Base-by-base conservation (phyloP, 345 rosid species). In the Gossypium thurberi region DNA sequence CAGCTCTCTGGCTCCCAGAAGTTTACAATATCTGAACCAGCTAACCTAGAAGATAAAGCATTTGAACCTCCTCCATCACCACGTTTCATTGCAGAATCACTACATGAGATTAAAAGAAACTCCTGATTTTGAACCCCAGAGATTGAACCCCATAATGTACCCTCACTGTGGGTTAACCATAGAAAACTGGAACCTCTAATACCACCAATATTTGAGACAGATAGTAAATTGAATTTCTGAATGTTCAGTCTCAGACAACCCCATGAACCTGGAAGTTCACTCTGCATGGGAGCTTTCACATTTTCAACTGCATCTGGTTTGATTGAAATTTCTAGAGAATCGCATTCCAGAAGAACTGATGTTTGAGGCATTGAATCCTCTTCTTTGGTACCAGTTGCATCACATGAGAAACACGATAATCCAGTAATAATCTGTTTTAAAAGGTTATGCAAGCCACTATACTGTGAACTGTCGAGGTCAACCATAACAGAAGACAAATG, bases 1-100 rank as follows among this genome's bases (percentile, higher is more conserved):
- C 55, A 76, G 71, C 43, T 44, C 77, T 75, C 80, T 9, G 97
- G 93, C 63, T 92, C 94, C 80, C 85, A 71, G 61, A 92, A 73
- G 75, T 84, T 82, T 73, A 88, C 70, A 81, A 95, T 83, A 81
- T 90, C 89, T 62, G 89, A 85, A 85, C 99, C 99, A 82, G 98
- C 98, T 60, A 80, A 78, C 78, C 90, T 78, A 72, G 94, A 87
- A 15, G 99, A 95, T 75, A 91, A 83, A 15, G 84, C 96, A 86
- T 92, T 92, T 70, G 96, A 91, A 83, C 97, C 97, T 74, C 88
- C 91, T 73, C 99, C 99, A 83, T 92, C 91, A 68, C 99, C 99
- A 37, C 98, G 98, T 76, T 89, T 91, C 85, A 87, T 85, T 33
- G 91, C 72, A 63, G 98, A 85, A 78, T 95, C 85, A 82, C 87